phyloP scores from a whole-genome alignment of 768 basidiomycete genomes.

The Pholiota microspora region DNA sequence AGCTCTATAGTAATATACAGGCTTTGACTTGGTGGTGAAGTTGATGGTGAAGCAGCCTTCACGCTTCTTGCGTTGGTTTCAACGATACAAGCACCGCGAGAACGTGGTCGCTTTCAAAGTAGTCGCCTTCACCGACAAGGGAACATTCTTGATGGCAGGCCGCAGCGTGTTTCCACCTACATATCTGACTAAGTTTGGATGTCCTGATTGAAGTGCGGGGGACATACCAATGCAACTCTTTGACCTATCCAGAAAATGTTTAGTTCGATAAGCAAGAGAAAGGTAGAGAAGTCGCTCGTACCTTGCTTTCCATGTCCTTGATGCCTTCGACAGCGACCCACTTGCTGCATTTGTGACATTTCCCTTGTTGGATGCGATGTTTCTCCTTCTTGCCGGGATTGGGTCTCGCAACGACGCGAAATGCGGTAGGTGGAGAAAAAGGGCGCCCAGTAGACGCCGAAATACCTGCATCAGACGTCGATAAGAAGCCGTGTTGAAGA shows the following conservation, averaged over 20 bases:
- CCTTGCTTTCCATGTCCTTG: conserved; percentile 75
- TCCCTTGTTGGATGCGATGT: conserved; percentile 58
- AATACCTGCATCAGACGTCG: conserved; percentile 54
- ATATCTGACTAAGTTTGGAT: not conserved
- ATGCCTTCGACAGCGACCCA: conserved; percentile 76
- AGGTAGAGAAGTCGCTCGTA: conserved; percentile 25
- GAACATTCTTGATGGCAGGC: conserved; percentile 63
- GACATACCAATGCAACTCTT: conserved; percentile 72
- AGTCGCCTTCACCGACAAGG: conserved; percentile 54
- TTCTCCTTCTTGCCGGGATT: conserved; percentile 61
- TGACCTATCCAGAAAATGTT: conserved; percentile 42
- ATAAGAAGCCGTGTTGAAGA: conserved; percentile 1
- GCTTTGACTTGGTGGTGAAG: not conserved
- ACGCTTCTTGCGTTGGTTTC: not conserved
- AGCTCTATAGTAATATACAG: conserved; percentile 1
- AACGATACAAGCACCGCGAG: conserved; percentile 16
- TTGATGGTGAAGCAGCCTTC: not conserved
- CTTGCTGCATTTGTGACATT: conserved; percentile 72
- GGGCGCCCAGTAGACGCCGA: conserved; percentile 66
- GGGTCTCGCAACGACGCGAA: conserved; percentile 46
- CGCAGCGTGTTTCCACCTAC: conserved; percentile 84
- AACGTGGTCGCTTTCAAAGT: conserved; percentile 54
- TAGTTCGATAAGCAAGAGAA: not conserved
- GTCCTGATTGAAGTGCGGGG: not conserved
- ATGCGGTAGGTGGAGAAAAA: conserved; percentile 73